Evolutionary conservation across 306 rosid genomes (phyloP).

Genomic region (Cajanus cajan): DNA sequence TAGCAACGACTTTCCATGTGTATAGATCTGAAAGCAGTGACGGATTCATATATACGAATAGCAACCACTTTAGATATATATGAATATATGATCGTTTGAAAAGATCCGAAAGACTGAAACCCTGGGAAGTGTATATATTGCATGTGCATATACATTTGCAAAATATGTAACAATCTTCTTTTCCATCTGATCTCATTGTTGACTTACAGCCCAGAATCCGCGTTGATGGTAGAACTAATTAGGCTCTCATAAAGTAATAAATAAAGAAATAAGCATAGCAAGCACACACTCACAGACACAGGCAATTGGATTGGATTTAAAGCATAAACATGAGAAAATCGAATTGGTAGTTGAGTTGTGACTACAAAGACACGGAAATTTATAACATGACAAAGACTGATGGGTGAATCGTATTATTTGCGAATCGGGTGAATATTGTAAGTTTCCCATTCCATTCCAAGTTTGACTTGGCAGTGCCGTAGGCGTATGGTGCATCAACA

Average conservation of each 20-base stretch:
- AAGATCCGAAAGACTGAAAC: neutral
- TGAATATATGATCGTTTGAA: no score
- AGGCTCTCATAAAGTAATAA: neutral
- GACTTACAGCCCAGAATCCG: neutral
- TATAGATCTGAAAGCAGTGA: no score
- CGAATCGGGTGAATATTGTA: neutral
- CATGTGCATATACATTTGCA: neutral
- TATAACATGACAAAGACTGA: neutral
- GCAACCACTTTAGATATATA: no score
- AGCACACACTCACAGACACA: no score
- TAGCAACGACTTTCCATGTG: no score
- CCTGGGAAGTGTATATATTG: neutral
- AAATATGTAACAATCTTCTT: neutral
- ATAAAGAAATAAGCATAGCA: no score
- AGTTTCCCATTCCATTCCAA: no score
- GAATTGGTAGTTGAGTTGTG: neutral
- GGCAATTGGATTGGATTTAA: neutral
- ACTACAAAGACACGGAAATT: neutral
- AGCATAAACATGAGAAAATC: neutral
- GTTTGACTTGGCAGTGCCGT: slow-evolving; percentile 42
- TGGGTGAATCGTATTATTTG: neutral
- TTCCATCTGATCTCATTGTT: neutral
- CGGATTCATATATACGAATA: no score
- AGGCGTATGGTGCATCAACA: slow-evolving; percentile 40
- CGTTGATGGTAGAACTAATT: neutral